A percentile compares a stretch with the other conserved stretches of the same genome.
These are phyloP conservation scores for Chenopodium album DNA, from an alignment of 148 eudicot genomes.

Conservation along the genomic window DNA sequence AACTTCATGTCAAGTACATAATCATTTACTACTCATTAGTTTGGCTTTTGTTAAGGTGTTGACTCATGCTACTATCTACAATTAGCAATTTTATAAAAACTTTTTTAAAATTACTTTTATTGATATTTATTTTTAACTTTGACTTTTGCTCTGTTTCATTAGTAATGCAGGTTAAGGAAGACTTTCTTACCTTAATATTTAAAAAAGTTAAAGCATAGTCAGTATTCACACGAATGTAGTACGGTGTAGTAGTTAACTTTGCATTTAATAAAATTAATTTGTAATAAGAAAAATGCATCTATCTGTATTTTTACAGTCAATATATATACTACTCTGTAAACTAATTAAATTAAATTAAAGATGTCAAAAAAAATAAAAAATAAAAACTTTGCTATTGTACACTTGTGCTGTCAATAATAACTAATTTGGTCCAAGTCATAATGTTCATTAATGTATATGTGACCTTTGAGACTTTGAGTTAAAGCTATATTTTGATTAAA, in stretches of 20 bases:
- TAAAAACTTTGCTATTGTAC: too few species aligned
- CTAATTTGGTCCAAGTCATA: neutral
- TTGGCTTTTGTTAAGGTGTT: constrained; percentile 6
- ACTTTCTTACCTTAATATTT: neutral
- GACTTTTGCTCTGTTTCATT: neutral
- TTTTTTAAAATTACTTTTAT: neutral
- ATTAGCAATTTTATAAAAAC: neutral
- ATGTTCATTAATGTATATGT: neutral
- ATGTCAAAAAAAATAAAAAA: too few species aligned
- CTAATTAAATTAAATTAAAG: too few species aligned
- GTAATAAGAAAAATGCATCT: neutral
- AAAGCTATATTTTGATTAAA: neutral
- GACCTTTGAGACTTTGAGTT: too few species aligned
- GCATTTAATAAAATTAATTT: too few species aligned
- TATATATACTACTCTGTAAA: too few species aligned
- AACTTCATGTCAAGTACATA: neutral
- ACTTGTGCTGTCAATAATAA: neutral
- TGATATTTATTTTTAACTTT: neutral
- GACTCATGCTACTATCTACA: neutral
- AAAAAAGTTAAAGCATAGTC: too few species aligned
- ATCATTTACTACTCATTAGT: constrained; percentile 1
- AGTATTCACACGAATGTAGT: neutral
- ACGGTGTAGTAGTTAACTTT: too few species aligned
- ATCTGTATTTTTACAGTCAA: neutral
- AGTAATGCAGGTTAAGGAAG: neutral